Percentiles rank a stretch among this genome's conserved stretches.
phyloP scores from a whole-genome alignment of 768 basidiomycete genomes.

The Gyrodon lividus region DNA sequence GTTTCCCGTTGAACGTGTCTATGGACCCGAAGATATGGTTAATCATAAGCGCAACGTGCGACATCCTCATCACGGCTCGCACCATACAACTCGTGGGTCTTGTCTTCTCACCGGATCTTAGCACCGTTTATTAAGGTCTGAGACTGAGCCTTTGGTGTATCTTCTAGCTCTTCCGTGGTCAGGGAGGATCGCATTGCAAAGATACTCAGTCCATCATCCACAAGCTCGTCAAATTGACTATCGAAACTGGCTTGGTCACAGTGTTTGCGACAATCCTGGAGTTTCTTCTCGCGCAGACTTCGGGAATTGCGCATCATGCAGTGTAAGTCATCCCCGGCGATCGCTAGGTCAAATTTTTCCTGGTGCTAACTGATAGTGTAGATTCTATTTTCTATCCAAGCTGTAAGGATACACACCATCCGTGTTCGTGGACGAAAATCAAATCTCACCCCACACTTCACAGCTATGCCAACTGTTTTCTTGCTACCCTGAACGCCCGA shows the following conservation, averaged over 20 bases:
- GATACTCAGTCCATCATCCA: conserved; percentile 8
- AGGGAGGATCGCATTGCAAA: background rate
- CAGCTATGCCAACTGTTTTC: conserved; percentile 3
- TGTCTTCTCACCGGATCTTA: background rate
- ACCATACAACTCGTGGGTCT: conserved; percentile 10
- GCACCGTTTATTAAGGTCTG: background rate
- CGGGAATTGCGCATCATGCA: conserved; percentile 9
- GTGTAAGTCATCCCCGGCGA: conserved; percentile 2
- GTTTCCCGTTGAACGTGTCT: background rate
- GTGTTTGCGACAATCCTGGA: conserved; percentile 12
- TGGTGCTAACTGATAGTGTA: background rate
- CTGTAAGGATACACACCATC: background rate
- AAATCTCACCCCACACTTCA: background rate
- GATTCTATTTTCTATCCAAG: conserved; percentile 9
- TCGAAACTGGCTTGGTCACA: conserved; percentile 11
- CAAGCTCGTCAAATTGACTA: conserved; percentile 13
- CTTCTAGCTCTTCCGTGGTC: conserved; percentile 4
- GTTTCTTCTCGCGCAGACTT: conserved; percentile 6
- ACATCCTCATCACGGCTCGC: conserved; percentile 11
- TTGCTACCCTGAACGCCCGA: conserved; percentile 2
- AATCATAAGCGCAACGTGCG: conserved; percentile 10
- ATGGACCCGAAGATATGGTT: conserved; percentile 9
- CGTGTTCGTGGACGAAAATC: background rate
- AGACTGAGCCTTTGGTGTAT: background rate
- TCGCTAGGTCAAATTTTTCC: background rate